phyloP scores from a whole-genome alignment of 1,139 yeast genomes.

The Petasospora fabianii region DNA sequence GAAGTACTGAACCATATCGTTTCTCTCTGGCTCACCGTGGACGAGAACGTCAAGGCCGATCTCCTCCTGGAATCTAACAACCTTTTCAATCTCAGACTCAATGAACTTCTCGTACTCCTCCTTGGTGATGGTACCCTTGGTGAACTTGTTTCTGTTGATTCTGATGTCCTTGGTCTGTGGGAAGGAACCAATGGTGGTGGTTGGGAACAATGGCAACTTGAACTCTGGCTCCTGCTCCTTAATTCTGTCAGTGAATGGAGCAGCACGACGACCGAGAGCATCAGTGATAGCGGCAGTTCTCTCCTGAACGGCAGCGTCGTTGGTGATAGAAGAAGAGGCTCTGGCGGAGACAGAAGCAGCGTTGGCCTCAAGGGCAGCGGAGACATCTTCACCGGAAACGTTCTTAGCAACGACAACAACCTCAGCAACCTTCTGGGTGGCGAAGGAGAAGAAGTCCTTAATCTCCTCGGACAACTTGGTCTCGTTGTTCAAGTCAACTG shows the following conservation, averaged over 20 bases:
- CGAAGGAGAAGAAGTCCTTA: conserved; percentile 98
- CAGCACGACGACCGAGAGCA: conserved; percentile 76
- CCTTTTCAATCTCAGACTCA: conserved; percentile 92
- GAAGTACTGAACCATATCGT: conserved; percentile 99
- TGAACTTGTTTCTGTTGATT: conserved; percentile 95
- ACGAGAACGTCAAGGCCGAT: conserved; percentile 96
- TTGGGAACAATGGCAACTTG: conserved; percentile 98
- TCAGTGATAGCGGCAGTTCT: conserved; percentile 82
- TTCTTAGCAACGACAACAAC: conserved; percentile 90
- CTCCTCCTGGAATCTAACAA: conserved; percentile 98
- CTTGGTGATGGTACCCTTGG: conserved; percentile 92
- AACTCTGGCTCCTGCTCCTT: conserved; percentile 81
- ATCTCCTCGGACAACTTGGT: conserved; percentile 83
- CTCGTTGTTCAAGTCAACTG: conserved; percentile 92
- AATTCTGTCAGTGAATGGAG: conserved; percentile 84
- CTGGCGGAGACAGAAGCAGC: conserved; percentile 85
- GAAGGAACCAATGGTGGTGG: conserved; percentile 99
- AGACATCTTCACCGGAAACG: conserved; percentile 74
- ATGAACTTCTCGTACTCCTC: conserved; percentile 95
- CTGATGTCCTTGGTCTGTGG: conserved; percentile 99
- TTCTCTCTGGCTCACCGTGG: conserved; percentile 99
- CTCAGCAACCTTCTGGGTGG: conserved; percentile 92
- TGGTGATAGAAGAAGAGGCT: conserved; percentile 82
- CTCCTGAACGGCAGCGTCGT: conserved; percentile 84
- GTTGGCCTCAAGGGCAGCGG: conserved; percentile 68